These are phyloP conservation scores for Citrus glauca DNA, from an alignment of 345 rosid species.

Conservation along the genomic window DNA sequence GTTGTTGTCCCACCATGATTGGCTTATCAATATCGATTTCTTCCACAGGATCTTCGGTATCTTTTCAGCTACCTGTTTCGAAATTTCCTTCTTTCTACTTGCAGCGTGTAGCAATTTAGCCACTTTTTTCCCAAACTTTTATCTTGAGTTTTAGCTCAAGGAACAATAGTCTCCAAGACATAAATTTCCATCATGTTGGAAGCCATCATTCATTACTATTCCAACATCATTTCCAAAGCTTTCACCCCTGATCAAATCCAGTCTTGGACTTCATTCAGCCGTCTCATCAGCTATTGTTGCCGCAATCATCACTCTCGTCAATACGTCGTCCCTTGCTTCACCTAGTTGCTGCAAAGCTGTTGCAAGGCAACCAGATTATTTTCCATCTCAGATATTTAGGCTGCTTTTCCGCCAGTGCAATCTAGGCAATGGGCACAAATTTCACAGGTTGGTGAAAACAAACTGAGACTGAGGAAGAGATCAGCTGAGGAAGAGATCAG, in stretches of 20 bases:
- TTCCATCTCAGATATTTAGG: background rate
- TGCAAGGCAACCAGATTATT: background rate
- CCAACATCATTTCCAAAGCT: too few species aligned
- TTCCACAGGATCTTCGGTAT: background rate
- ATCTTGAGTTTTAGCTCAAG: background rate
- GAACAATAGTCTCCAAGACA: constrained; percentile 4
- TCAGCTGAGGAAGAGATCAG: too few species aligned
- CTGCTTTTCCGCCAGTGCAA: background rate
- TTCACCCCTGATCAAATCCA: too few species aligned
- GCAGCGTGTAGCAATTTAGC: background rate
- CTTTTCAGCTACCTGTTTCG: background rate
- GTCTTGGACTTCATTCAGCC: too few species aligned
- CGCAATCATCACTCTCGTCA: background rate
- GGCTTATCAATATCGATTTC: background rate
- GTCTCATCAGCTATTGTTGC: too few species aligned
- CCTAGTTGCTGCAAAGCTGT: background rate
- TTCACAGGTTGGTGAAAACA: too few species aligned
- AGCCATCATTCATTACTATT: background rate
- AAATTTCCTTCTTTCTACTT: too few species aligned
- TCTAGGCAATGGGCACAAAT: background rate
- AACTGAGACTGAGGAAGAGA: too few species aligned
- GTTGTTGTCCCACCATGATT: background rate
- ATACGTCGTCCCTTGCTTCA: background rate
- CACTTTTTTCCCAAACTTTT: constrained; percentile 4
- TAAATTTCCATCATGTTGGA: background rate